phyloP scores from a whole-genome alignment of 2,329 filamentous ascomycete genomes.

The Aspergillus fructus region DNA sequence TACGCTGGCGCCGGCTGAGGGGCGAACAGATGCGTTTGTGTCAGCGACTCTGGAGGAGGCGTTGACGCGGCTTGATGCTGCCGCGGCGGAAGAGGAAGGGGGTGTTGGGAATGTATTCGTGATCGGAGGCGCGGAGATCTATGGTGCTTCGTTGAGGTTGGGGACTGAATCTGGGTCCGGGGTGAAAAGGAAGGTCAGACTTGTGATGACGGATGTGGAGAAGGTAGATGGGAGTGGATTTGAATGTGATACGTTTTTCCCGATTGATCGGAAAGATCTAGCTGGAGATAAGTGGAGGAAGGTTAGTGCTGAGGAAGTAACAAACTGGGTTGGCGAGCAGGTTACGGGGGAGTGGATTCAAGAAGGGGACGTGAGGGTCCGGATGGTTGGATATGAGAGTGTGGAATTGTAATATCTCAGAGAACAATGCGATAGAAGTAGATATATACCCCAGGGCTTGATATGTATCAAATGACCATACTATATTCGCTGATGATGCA shows the following conservation, averaged over 20 bases:
- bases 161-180: not conserved
- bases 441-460: not conserved
- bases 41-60: conserved; percentile 61
- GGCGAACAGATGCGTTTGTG: conserved; percentile 47
- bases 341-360: conserved; percentile 45
- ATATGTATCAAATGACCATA: not conserved
- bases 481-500: conserved; percentile 3
- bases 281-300: conserved; percentile 32
- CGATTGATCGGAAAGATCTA: conserved; percentile 36
- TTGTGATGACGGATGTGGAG: conserved; percentile 44
- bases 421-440: not conserved
- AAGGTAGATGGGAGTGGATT: conserved; percentile 31
- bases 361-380: conserved; percentile 51
- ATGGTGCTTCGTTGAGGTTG: conserved; percentile 63
- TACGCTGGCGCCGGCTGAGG: conserved; percentile 5
- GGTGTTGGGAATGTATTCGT: conserved; percentile 69
- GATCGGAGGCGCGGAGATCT: conserved; percentile 88
- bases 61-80: conserved; percentile 41
- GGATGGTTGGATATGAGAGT: conserved; percentile 48
- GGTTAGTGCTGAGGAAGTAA: conserved; percentile 34
- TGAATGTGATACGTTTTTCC: conserved; percentile 52
- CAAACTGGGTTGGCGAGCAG: conserved; percentile 44
- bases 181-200: conserved; percentile 25
- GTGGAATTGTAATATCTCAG: conserved; percentile 1
- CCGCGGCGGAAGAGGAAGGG: conserved; percentile 15